Evolutionary conservation across 352 stramenopile species (phyloP).

Genomic region (Phytophthora quininea): DNA sequence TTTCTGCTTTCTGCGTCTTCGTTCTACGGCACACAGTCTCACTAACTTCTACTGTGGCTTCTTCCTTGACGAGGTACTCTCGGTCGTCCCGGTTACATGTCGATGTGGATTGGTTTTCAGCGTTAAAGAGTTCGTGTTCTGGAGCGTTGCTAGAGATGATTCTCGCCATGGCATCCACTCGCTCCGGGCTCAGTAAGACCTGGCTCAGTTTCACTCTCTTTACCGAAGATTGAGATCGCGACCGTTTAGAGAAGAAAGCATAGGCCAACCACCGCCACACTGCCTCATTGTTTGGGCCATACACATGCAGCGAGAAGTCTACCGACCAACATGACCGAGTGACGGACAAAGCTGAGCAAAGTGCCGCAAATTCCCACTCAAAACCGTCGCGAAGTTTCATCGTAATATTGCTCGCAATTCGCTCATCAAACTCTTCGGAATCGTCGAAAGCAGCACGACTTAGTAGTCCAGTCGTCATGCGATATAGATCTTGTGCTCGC

Average conservation of each 20-base stretch:
- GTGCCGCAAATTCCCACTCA: neutral
- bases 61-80: conserved; percentile 2
- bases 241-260: conserved; percentile 7
- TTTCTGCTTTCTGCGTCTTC: neutral
- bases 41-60: neutral
- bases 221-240: neutral
- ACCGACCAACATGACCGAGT: neutral
- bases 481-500: neutral
- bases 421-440: neutral
- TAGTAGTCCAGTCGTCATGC: conserved; percentile 1
- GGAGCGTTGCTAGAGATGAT: neutral
- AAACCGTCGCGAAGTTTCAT: neutral
- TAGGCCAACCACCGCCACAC: conserved; percentile 8
- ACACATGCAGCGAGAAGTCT: neutral
- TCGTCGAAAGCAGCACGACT: neutral
- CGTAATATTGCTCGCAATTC: neutral
- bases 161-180: neutral
- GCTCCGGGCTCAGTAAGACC: neutral
- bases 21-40: neutral
- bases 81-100: neutral
- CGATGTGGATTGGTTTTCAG: too few relatives aligned
- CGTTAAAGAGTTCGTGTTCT: neutral
- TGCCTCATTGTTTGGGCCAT: neutral
- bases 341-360: conserved; percentile 1
- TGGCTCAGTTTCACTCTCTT: neutral